phyloP scores from a whole-genome alignment of 306 rosid species.

The Quercus mongolica region DNA sequence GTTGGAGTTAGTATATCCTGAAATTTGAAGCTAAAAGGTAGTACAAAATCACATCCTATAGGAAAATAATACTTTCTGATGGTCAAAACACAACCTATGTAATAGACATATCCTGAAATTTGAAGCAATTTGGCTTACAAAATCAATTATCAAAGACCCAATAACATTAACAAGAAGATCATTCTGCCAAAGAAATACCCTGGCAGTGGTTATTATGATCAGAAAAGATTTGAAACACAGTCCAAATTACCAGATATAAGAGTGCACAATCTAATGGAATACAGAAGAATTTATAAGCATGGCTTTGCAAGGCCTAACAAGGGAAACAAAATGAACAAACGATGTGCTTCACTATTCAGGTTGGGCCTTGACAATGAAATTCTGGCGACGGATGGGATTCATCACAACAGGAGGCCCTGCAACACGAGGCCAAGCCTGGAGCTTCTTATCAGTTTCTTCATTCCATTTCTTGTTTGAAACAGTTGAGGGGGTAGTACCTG shows the following conservation, averaged over 20 bases:
- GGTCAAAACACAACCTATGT: no score
- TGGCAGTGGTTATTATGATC: neutral
- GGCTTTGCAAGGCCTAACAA: neutral
- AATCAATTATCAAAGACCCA: no score
- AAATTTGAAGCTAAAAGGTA: no score
- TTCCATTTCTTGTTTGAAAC: conserved; percentile 42
- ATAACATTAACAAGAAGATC: neutral
- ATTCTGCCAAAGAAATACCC: neutral
- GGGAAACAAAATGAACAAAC: neutral
- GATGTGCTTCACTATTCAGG: neutral
- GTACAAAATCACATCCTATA: no score
- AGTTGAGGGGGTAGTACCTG: conserved; percentile 45
- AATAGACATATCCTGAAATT: no score
- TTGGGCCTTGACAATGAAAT: conserved; percentile 37
- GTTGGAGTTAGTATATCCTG: no score
- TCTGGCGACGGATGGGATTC: conserved; percentile 45
- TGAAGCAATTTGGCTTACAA: no score
- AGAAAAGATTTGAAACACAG: neutral
- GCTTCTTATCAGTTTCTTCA: conserved; percentile 59
- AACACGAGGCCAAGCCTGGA: conserved; percentile 61
- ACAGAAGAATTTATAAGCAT: neutral
- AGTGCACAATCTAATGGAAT: neutral
- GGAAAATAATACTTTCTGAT: no score
- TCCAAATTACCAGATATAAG: neutral
- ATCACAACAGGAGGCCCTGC: conserved; percentile 46